Base-by-base conservation (phyloP, 2,329 filamentous ascomycete species). In the Xylaria sp. region DNA sequence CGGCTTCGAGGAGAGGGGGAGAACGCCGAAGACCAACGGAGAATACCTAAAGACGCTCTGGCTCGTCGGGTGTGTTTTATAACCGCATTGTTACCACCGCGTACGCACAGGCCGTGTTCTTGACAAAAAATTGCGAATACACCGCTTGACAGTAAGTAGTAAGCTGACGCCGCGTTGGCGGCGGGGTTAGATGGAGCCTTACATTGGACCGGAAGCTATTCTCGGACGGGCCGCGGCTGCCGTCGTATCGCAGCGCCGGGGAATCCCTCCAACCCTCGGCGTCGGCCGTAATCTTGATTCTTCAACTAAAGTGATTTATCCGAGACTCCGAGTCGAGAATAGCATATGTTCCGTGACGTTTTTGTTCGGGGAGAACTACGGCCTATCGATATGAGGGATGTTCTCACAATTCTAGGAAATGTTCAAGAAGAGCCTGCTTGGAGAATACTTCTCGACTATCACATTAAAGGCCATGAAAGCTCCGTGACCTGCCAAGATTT, bases 161-260 rank as follows among this genome's bases (percentile, higher is more conserved):
- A 81, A 80, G 64, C 78, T 87, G 45, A 84, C 84, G 0, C 77
- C 89, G 6, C 80, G n/a, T n/a, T n/a, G n/a, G n/a, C 88, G 19
- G 77, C 78, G 52, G 87, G 86, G 86, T 4, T 79, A 79, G 1
- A 80, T 81, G 0, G 84, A 86, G 4, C 77, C 89, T 7, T 88
- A 84, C 0, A 81, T 89, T n/a, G 87, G 90, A n/a, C n/a, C 70
- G 84, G 85, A 2, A 80, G 80, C 8, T 89, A n/a, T 89, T 74
- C 77, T 89, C 57, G 87, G 87, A 3, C 84, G 84, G 58, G 81
- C 82, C 1, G 77, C 71, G 0, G 28, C 4, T 9, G 28, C 76
- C 89, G 35, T 84, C 86, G 1, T 81, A 82, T 31, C 87, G 85
- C 71, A 82, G 80, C 47, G 76, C 84, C 0, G 84, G 84, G 38